Percentiles rank a stretch among this genome's conserved stretches.
Conservation (phyloP, 768 basidiomycete genomes). For the Lentinula edodes region DNA sequence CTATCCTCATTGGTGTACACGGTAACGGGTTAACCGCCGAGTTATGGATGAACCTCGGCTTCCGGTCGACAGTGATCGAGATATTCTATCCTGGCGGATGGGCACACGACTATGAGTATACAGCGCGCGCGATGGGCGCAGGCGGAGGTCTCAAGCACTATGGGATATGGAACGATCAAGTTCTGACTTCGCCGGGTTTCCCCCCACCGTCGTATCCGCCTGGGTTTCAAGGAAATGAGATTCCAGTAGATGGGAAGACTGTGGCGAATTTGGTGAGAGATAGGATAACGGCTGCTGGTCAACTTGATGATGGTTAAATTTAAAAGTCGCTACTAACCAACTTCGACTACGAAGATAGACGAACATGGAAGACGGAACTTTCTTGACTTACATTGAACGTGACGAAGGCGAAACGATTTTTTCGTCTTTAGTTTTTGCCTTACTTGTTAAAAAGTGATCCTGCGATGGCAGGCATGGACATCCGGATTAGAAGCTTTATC, state of each 20-base stretch:
- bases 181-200: constrained; percentile 71
- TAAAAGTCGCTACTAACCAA: too few relatives aligned
- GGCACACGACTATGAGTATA: constrained; percentile 82
- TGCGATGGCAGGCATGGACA: too few relatives aligned
- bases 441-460: too few relatives aligned
- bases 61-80: constrained; percentile 83
- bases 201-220: constrained; percentile 72
- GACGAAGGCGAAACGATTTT: not conserved
- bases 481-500: too few relatives aligned
- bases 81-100: constrained; percentile 86
- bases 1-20: constrained; percentile 21
- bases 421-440: not conserved
- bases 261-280: constrained; percentile 36
- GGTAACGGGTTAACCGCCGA: constrained; percentile 35
- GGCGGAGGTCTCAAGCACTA: constrained; percentile 61
- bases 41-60: constrained; percentile 87
- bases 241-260: constrained; percentile 71
- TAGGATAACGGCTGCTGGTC: not conserved
- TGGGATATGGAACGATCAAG: constrained; percentile 76
- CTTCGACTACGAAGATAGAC: too few relatives aligned
- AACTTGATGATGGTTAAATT: constrained; percentile 1
- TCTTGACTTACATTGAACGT: too few relatives aligned
- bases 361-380: too few relatives aligned
- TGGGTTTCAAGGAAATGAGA: constrained; percentile 85
- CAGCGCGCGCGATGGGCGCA: constrained; percentile 62